Conservation (phyloP, 306 rosid genomes). For the Pachyrhizus erosus region DNA sequence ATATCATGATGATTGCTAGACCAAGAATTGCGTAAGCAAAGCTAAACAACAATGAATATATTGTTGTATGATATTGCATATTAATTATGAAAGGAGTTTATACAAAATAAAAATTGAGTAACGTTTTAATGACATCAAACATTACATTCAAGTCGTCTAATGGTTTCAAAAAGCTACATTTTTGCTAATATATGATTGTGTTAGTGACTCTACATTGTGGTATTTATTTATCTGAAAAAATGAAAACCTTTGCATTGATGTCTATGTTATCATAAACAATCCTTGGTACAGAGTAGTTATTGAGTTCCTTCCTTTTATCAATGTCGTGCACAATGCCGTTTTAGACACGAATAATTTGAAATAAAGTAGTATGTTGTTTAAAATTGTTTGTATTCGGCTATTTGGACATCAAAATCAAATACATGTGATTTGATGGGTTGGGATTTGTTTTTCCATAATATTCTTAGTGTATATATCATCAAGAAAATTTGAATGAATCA, state of each 20-base stretch:
- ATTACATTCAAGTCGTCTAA: not conserved
- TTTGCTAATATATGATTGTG: not conserved
- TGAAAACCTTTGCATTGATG: not conserved
- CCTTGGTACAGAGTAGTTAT: not conserved
- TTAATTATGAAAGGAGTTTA: not conserved
- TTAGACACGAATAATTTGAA: not conserved
- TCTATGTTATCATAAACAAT: not conserved
- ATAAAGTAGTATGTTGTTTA: not conserved
- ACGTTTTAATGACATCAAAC: not conserved
- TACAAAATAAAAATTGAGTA: not conserved
- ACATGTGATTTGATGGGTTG: not conserved
- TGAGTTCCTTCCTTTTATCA: not conserved
- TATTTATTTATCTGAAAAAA: not conserved
- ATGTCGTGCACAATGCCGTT: not conserved
- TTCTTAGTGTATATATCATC: not conserved
- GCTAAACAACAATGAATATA: not conserved
- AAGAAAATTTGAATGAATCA: not conserved
- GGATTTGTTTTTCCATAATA: not conserved
- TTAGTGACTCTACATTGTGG: not conserved
- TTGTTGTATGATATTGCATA: not conserved
- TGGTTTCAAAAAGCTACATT: not conserved
- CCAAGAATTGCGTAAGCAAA: constrained; percentile 4
- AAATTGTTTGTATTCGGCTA: not conserved
- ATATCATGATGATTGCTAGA: not conserved
- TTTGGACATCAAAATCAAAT: constrained; percentile 1